Evolutionary conservation across 768 basidiomycete species (phyloP).

Genomic region (Phaeotremella skinneri): DNA sequence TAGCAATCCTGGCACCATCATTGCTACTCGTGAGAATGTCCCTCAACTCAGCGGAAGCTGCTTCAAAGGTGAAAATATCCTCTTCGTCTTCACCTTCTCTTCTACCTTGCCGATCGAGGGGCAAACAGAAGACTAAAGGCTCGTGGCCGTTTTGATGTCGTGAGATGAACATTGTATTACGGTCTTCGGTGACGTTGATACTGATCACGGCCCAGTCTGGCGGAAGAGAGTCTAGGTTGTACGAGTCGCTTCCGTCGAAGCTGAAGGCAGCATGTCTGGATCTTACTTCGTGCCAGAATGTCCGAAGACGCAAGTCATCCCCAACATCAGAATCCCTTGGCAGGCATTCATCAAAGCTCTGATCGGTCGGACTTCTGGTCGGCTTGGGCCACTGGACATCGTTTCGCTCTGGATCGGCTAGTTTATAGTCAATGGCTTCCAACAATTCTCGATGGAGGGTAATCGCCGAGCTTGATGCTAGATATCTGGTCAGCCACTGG

Average conservation of each 20-base stretch:
- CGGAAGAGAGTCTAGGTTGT: constrained; percentile 62
- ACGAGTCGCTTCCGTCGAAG: constrained; percentile 28
- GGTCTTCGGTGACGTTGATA: constrained; percentile 78
- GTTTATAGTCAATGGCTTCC: constrained; percentile 74
- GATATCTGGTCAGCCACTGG: background rate
- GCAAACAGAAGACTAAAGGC: constrained; percentile 83
- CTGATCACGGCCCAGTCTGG: constrained; percentile 77
- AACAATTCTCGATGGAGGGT: constrained; percentile 82
- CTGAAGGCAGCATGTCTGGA: constrained; percentile 9
- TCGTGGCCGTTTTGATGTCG: constrained; percentile 64
- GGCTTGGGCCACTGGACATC: constrained; percentile 75
- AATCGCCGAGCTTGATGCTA: constrained; percentile 72
- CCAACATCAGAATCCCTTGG: background rate
- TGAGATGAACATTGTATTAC: constrained; percentile 75
- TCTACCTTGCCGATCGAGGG: constrained; percentile 70
- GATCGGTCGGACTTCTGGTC: constrained; percentile 14
- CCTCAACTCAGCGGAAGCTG: constrained; percentile 68
- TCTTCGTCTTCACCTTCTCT: constrained; percentile 70
- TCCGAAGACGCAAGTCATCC: constrained; percentile 5
- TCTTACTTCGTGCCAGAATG: constrained; percentile 29
- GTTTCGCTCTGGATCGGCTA: constrained; percentile 57
- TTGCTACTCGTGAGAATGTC: constrained; percentile 80
- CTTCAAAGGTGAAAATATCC: constrained; percentile 66
- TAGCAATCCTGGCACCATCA: constrained; percentile 69
- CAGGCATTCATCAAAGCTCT: background rate